These are phyloP conservation scores for Monilinia vaccinii-corymbosi DNA, from an alignment of 2,329 filamentous ascomycete species.

Conservation along the genomic window DNA sequence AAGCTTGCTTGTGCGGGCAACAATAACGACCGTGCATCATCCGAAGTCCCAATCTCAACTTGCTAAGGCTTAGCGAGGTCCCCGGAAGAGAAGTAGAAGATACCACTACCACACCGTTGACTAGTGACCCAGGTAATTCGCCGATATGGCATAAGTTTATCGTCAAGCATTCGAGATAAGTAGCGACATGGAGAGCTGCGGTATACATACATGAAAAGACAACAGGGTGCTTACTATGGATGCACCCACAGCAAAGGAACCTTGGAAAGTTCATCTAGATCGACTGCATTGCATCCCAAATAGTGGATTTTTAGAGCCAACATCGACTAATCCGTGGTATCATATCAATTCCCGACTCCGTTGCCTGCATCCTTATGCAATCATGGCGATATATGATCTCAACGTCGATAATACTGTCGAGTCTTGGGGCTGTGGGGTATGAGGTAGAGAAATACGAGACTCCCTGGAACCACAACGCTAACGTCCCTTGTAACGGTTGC, in stretches of 20 bases:
- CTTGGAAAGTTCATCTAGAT: neutral
- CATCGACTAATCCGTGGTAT: neutral
- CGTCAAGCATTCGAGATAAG: neutral
- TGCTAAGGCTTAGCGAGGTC: constrained; percentile 9
- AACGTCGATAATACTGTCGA: neutral
- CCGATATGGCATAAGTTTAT: neutral
- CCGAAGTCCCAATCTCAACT: neutral
- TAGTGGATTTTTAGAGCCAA: neutral
- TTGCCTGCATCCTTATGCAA: neutral
- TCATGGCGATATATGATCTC: neutral
- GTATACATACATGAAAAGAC: neutral
- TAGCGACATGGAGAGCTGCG: neutral
- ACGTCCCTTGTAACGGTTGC: neutral
- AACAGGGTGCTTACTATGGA: neutral
- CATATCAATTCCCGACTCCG: neutral
- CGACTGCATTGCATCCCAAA: neutral
- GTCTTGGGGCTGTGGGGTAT: neutral
- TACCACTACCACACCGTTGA: neutral
- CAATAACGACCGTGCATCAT: constrained; percentile 8
- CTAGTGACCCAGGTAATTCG: neutral
- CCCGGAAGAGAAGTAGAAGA: neutral
- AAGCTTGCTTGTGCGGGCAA: neutral
- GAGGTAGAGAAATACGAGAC: neutral
- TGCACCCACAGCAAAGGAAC: neutral
- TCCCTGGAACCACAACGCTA: neutral